Base-by-base conservation (phyloP, 495 filamentous ascomycete genomes). In the Aspergillus kassunensis region DNA sequence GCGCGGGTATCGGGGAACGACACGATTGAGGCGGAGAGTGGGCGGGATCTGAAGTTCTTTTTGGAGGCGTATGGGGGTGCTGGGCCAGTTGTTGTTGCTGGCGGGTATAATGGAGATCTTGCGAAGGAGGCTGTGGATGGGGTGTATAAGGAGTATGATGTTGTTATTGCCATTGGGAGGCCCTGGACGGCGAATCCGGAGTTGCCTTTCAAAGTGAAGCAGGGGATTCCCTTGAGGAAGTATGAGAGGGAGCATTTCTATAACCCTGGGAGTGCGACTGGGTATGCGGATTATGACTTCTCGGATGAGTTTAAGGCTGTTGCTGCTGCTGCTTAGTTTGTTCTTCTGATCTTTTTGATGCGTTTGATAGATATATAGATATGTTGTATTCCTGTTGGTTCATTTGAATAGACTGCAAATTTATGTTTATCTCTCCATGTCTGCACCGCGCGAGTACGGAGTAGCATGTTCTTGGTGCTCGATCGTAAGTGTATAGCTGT, bases 121-220 rank as follows among this genome's bases (percentile, higher is more conserved):
- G 37, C 50, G n/a, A 63, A 51, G 39, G 54, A 70, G 41, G 67
- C 79, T 6, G 79, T 80, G 10, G 80, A 86, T 55, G 61, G 72
- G 33, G 57, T 79, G 36, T 82, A 81, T 56, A 63, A 67, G 52
- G 74, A 76, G 21, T 67, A 74, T 56, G 72, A 86, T 41, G 63
- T 80, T 19, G 57, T 77, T 1, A 62, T 81, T 49, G 78, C 73
- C 0, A 86, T 86, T 66, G 87, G 87, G 16, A 63, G 83, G 33
- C 75, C 71, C 30, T 92, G 82, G 55, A 85, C 87, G 48, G 72
- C 84, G 49, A 91, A 80, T 49, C 88, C 88, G 2, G 88, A 91
- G 64, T 59, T 93, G 57, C 72, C 78, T 2, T 88, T 81, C 59
- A 71, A 81, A 47, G 49, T 91, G 9, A 64, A 75, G 65, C 60